Conservation (phyloP, 306 rosid genomes). For the Elaeagnus macrophylla region DNA sequence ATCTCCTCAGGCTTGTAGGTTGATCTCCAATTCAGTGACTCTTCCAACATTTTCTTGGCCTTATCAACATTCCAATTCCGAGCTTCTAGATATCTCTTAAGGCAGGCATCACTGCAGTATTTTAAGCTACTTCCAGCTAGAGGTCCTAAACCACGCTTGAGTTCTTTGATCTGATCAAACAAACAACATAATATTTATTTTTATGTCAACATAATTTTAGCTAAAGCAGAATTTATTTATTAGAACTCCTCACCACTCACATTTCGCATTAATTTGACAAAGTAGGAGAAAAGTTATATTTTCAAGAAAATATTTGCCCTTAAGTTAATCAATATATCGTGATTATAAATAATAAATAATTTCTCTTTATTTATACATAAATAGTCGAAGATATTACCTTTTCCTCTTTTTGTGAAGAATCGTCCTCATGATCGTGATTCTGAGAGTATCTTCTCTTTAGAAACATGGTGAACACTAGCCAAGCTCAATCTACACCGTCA, state of each 20-base stretch:
- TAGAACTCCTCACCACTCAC: too few relatives aligned
- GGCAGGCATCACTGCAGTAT: slow-evolving; percentile 67
- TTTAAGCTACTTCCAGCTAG: slow-evolving; percentile 50
- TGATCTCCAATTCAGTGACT: slow-evolving; percentile 75
- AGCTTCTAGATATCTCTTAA: slow-evolving; percentile 73
- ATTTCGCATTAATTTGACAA: too few relatives aligned
- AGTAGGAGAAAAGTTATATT: slow-evolving; percentile 2
- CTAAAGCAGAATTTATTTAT: too few relatives aligned
- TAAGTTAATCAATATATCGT: too few relatives aligned
- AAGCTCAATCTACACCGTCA: slow-evolving; percentile 26
- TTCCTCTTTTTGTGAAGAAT: slow-evolving; percentile 38
- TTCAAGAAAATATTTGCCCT: background rate
- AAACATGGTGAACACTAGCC: slow-evolving; percentile 39
- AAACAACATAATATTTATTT: too few relatives aligned
- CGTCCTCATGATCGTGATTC: slow-evolving; percentile 32
- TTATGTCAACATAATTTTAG: too few relatives aligned
- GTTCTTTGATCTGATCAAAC: slow-evolving; percentile 51
- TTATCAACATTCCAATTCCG: slow-evolving; percentile 74
- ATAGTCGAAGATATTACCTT: slow-evolving; percentile 34
- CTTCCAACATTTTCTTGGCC: slow-evolving; percentile 77
- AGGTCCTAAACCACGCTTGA: slow-evolving; percentile 53
- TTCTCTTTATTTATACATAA: background rate
- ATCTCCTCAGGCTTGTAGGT: slow-evolving; percentile 80
- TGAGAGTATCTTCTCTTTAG: slow-evolving; percentile 47
- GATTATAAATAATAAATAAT: too few relatives aligned